These are phyloP conservation scores for Kwoniella pini DNA, from an alignment of 768 basidiomycete genomes.

Conservation along the genomic window DNA sequence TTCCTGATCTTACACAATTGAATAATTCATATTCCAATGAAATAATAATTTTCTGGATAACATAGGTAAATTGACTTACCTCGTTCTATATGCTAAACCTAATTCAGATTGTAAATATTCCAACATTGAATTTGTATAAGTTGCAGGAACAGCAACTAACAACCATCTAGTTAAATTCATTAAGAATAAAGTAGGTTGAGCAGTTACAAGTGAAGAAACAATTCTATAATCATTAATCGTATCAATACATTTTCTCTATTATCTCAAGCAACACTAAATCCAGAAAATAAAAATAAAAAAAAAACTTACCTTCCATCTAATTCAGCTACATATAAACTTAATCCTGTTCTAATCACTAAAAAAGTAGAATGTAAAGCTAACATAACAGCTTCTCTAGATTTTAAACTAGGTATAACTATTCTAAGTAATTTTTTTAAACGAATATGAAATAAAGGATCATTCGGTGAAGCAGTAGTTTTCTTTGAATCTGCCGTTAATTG, in stretches of 20 bases:
- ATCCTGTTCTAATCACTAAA: constrained; percentile 82
- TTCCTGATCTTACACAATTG: no score
- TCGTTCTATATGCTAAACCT: constrained; percentile 46
- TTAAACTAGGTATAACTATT: constrained; percentile 83
- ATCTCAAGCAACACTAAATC: neutral
- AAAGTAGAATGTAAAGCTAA: constrained; percentile 85
- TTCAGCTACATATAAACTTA: constrained; percentile 90
- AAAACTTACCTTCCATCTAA: constrained; percentile 70
- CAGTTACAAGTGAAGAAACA: constrained; percentile 90
- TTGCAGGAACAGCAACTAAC: constrained; percentile 75
- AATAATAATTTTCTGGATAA: no score
- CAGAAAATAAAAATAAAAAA: no score
- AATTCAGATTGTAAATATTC: constrained; percentile 92
- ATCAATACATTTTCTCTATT: neutral
- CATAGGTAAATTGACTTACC: constrained; percentile 31
- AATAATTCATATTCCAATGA: no score
- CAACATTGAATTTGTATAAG: constrained; percentile 64
- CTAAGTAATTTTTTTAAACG: constrained; percentile 73
- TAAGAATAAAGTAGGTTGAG: constrained; percentile 74
- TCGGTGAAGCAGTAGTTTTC: constrained; percentile 57
- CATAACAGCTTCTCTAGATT: constrained; percentile 82
- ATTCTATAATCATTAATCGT: constrained; percentile 62
- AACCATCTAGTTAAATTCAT: constrained; percentile 87
- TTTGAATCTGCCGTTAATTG: constrained; percentile 22
- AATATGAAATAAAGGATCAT: constrained; percentile 88